phyloP scores from a whole-genome alignment of 345 rosid species.

The Populus davidiana region DNA sequence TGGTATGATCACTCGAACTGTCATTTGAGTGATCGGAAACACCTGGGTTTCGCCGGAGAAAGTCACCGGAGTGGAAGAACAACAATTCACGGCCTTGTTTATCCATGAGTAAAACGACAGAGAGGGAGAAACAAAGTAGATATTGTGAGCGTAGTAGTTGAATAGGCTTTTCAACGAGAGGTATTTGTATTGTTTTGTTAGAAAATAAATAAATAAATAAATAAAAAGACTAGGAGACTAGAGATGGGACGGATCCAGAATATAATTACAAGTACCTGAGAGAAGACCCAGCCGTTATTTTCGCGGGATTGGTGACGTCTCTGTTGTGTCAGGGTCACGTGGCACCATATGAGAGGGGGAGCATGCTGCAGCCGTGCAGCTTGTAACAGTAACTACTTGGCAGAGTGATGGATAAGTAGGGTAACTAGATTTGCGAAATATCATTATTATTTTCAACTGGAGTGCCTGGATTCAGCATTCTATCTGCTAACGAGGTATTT shows the following conservation, averaged over 20 bases:
- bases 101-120: constrained; percentile 50
- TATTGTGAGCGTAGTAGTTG: constrained; percentile 14
- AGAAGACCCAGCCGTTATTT: constrained; percentile 46
- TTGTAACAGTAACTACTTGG: neutral
- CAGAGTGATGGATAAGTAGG: neutral
- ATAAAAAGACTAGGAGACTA: neutral
- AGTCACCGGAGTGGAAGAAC: constrained; percentile 54
- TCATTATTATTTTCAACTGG: too few relatives aligned
- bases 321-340: constrained; percentile 5
- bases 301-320: constrained; percentile 32
- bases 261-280: constrained; percentile 10
- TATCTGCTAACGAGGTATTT: too few relatives aligned
- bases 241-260: constrained; percentile 17
- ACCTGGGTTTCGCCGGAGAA: constrained; percentile 25
- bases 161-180: constrained; percentile 25
- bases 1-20: constrained; percentile 18
- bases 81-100: constrained; percentile 51
- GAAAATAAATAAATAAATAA: neutral
- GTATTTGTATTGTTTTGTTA: neutral
- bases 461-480: too few relatives aligned
- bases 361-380: neutral
- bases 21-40: constrained; percentile 18
- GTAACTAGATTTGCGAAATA: neutral
- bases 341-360: neutral
- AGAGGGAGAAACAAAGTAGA: constrained; percentile 13